Evolutionary conservation across 2,329 filamentous ascomycete species (phyloP).

Genomic region (Aspergillus piperis): DNA sequence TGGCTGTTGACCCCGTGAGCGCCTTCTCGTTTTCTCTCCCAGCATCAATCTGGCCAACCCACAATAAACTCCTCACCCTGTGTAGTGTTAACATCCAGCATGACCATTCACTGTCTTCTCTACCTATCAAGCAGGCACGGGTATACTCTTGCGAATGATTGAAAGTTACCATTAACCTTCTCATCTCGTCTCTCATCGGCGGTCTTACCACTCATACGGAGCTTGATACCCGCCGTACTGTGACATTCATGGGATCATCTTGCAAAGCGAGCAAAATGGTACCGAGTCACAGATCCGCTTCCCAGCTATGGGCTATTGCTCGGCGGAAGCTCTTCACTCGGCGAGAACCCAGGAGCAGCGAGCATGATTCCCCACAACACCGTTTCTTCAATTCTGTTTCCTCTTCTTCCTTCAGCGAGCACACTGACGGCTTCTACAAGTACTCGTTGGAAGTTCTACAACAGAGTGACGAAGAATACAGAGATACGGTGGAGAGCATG

Average conservation of each 20-base stretch:
- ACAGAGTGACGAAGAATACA: constrained; percentile 7
- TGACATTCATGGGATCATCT: neutral
- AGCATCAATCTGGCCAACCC: neutral
- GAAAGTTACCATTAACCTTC: neutral
- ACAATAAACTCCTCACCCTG: neutral
- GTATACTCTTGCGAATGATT: no score
- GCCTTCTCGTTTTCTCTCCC: neutral
- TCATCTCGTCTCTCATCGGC: neutral
- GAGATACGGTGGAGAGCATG: neutral
- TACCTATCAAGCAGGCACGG: neutral
- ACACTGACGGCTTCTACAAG: constrained; percentile 25
- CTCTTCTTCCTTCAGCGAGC: constrained; percentile 15
- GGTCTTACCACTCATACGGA: neutral
- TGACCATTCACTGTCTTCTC: neutral
- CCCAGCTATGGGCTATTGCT: constrained; percentile 20
- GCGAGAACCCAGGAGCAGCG: constrained; percentile 9
- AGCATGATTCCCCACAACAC: neutral
- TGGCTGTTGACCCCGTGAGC: neutral
- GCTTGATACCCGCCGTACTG: neutral
- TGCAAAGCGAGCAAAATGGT: constrained; percentile 7
- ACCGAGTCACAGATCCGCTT: constrained; percentile 15
- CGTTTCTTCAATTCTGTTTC: constrained; percentile 1
- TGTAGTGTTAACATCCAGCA: neutral
- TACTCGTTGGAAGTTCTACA: constrained; percentile 25
- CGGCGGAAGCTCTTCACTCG: constrained; percentile 21